These are phyloP conservation scores for Macrophomina pseudophaseolina DNA, from an alignment of 2,329 filamentous ascomycete genomes.

Conservation along the genomic window DNA sequence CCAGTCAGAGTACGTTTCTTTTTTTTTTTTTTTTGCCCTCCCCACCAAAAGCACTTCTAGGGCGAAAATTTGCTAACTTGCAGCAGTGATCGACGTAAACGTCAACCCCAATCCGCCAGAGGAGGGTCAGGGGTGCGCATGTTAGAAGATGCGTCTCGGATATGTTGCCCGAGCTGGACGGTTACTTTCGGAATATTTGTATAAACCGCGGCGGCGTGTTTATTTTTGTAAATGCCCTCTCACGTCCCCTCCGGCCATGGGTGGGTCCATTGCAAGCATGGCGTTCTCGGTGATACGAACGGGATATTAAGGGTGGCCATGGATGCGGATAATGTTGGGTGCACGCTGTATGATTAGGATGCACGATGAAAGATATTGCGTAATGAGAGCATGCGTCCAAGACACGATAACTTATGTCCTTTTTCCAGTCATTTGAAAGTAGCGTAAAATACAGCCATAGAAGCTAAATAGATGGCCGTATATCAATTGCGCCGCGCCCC, in stretches of 20 bases:
- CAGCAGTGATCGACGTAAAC: constrained; percentile 88
- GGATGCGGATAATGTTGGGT: constrained; percentile 18
- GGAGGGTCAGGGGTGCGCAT: constrained; percentile 39
- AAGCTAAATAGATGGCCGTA: not conserved
- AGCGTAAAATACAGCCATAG: constrained; percentile 1
- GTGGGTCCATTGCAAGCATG: constrained; percentile 43
- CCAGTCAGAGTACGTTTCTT: constrained; percentile 74
- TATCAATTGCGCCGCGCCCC: not conserved
- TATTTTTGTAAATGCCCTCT: constrained; percentile 28
- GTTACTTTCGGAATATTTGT: constrained; percentile 20
- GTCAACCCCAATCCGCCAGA: constrained; percentile 66
- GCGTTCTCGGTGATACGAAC: constrained; percentile 34
- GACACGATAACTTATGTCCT: constrained; percentile 2
- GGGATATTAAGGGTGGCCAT: constrained; percentile 20
- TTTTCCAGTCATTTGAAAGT: constrained; percentile 8
- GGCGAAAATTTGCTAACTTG: constrained; percentile 33
- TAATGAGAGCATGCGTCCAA: constrained; percentile 27
- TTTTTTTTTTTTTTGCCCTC: constrained; percentile 33
- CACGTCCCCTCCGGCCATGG: constrained; percentile 10
- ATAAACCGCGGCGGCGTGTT: constrained; percentile 25
- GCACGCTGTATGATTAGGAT: constrained; percentile 26
- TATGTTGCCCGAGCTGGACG: constrained; percentile 13
- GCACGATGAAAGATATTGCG: constrained; percentile 25
- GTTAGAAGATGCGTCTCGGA: constrained; percentile 34
- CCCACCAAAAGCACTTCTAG: not conserved